phyloP scores from a whole-genome alignment of 2,329 filamentous ascomycete species.

The Fusarium devonianum region DNA sequence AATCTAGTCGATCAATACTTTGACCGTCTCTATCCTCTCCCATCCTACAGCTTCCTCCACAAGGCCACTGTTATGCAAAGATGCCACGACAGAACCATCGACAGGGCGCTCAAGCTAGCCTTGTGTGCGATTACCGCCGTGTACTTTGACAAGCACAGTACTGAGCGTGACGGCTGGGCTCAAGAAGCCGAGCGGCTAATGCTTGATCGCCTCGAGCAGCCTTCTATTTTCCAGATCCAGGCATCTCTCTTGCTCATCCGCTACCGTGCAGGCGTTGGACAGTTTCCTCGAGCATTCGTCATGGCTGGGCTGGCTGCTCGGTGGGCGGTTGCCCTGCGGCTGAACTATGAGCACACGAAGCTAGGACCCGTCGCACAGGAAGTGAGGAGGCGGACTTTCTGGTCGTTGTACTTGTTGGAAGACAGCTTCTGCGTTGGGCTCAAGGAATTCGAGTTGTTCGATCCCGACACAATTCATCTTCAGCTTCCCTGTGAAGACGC shows the following conservation, averaged over 20 bases:
- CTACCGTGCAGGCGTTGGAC: constrained; percentile 38
- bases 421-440: constrained; percentile 41
- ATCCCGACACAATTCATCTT: constrained; percentile 37
- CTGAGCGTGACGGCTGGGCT: constrained; percentile 30
- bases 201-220: constrained; percentile 36
- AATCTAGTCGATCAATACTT: constrained; percentile 35
- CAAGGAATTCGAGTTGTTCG: constrained; percentile 40
- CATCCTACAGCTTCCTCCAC: constrained; percentile 39
- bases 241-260: constrained; percentile 38
- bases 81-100: constrained; percentile 39
- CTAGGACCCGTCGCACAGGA: constrained; percentile 37
- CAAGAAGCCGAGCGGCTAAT: constrained; percentile 38
- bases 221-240: constrained; percentile 41
- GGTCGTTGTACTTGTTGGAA: constrained; percentile 39
- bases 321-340: constrained; percentile 40
- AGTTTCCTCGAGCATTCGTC: constrained; percentile 40
- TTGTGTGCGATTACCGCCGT: constrained; percentile 38
- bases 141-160: constrained; percentile 30
- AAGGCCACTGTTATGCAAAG: constrained; percentile 37
- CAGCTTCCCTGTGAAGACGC: constrained; percentile 38
- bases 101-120: constrained; percentile 36
- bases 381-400: constrained; percentile 38
- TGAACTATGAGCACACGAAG: constrained; percentile 40
- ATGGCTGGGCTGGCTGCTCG: constrained; percentile 39
- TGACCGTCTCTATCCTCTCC: constrained; percentile 35